Conservation (phyloP, 345 rosid species). For the Litchi chinensis region DNA sequence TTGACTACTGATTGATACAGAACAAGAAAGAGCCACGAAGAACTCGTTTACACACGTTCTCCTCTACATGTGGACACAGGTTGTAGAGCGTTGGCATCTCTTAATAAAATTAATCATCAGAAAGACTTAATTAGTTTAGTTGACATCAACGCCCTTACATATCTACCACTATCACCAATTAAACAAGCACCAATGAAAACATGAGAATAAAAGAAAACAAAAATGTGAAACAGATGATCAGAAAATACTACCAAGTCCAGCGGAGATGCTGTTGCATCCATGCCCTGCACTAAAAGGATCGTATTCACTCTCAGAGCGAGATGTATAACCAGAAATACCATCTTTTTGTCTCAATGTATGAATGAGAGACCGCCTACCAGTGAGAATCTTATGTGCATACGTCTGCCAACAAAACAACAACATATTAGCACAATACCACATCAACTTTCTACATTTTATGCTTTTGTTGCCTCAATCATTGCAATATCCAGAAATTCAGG, state of each 20-base stretch:
- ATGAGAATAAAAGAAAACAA: background rate
- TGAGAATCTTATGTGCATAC: conserved; percentile 84
- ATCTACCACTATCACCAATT: background rate
- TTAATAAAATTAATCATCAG: background rate
- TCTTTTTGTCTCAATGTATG: conserved; percentile 58
- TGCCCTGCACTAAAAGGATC: conserved; percentile 93
- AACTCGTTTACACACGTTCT: background rate
- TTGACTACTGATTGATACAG: background rate
- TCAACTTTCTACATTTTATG: background rate
- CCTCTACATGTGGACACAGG: background rate
- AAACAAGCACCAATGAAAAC: background rate
- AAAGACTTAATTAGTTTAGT: background rate
- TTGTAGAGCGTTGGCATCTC: background rate
- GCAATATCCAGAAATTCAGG: background rate
- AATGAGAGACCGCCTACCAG: conserved; percentile 74
- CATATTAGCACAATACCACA: background rate
- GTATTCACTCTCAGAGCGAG: conserved; percentile 71
- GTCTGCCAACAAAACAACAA: conserved; percentile 51
- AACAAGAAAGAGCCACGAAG: background rate
- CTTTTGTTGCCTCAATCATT: background rate
- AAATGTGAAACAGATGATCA: conserved; percentile 12
- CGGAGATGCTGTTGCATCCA: conserved; percentile 90
- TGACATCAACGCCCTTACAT: background rate
- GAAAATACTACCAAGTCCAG: conserved; percentile 76
- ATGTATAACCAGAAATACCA: conserved; percentile 66